Evolutionary conservation across 2,329 filamentous ascomycete species (phyloP).

Genomic region (Colletotrichum musicola): DNA sequence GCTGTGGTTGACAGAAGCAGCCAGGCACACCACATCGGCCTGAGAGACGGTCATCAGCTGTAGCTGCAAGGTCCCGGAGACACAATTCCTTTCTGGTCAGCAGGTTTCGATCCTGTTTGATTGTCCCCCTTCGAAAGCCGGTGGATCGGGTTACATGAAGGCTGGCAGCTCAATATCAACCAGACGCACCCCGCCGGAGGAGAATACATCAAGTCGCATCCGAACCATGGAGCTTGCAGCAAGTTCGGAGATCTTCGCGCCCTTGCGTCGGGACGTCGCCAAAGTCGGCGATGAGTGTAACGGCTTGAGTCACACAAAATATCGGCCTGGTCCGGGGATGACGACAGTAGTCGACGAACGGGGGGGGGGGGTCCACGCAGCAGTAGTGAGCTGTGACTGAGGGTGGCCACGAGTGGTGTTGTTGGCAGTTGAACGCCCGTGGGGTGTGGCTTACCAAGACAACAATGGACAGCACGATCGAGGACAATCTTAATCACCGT

Average conservation of each 20-base stretch:
- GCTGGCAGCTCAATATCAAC: neutral
- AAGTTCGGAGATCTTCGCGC: constrained; percentile 22
- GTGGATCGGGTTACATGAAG: constrained; percentile 16
- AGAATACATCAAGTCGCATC: constrained; percentile 6
- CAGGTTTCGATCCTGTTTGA: constrained; percentile 11
- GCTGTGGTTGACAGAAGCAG: neutral
- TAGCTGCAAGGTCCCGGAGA: constrained; percentile 38
- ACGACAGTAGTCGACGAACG: constrained; percentile 8
- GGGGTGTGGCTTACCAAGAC: constrained; percentile 11
- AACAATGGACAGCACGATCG: neutral
- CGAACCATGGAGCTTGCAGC: constrained; percentile 28
- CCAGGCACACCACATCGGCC: neutral
- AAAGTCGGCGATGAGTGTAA: constrained; percentile 26
- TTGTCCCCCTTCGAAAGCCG: no score
- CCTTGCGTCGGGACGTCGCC: constrained; percentile 20
- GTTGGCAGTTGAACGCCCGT: neutral
- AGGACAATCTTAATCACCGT: no score
- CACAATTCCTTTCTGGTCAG: constrained; percentile 9
- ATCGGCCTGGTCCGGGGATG: constrained; percentile 16
- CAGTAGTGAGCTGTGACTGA: neutral
- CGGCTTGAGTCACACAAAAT: constrained; percentile 10
- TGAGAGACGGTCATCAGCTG: constrained; percentile 2
- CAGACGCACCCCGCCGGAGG: neutral
- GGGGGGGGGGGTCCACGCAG: constrained; percentile 8
- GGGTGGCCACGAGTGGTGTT: no score